Percentiles rank a stretch among this genome's conserved stretches.
phyloP scores from a whole-genome alignment of 345 rosid genomes.

The Syzygium jambos region DNA sequence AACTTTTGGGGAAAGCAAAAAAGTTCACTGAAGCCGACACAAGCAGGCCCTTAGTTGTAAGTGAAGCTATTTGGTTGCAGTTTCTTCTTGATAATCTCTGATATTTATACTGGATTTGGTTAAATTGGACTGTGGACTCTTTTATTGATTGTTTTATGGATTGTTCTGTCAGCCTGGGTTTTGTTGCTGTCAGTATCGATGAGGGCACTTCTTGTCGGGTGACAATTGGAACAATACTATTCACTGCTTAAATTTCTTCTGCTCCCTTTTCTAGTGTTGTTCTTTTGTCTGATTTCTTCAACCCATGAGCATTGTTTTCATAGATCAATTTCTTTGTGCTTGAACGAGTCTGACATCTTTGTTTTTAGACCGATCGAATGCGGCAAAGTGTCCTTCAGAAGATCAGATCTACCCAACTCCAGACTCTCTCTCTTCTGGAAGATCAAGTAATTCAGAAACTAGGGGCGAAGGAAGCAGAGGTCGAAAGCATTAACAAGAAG shows the following conservation, averaged over 20 bases:
- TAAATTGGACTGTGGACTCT: neutral
- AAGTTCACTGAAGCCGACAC: neutral
- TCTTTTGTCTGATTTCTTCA: neutral
- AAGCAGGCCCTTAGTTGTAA: neutral
- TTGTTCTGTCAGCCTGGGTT: neutral
- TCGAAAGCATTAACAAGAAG: slow-evolving; percentile 56
- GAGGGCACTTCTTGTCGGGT: neutral
- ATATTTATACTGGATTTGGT: neutral
- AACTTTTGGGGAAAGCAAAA: neutral
- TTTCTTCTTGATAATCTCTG: neutral
- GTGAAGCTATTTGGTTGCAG: neutral
- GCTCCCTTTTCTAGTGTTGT: neutral
- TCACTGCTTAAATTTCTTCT: neutral
- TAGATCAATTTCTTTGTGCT: neutral
- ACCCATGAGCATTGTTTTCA: neutral
- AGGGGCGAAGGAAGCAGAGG: slow-evolving; percentile 63
- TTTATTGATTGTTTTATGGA: neutral
- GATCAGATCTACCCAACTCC: slow-evolving; percentile 52
- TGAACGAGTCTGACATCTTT: neutral
- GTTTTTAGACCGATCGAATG: slow-evolving; percentile 47
- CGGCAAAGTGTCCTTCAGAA: slow-evolving; percentile 47
- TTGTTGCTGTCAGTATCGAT: neutral
- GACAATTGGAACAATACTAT: neutral
- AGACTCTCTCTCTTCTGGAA: slow-evolving; percentile 52
- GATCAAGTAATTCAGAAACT: slow-evolving; percentile 51